Conservation (phyloP, 2,329 filamentous ascomycete species). For the Chrysosporium keratinophilum region DNA sequence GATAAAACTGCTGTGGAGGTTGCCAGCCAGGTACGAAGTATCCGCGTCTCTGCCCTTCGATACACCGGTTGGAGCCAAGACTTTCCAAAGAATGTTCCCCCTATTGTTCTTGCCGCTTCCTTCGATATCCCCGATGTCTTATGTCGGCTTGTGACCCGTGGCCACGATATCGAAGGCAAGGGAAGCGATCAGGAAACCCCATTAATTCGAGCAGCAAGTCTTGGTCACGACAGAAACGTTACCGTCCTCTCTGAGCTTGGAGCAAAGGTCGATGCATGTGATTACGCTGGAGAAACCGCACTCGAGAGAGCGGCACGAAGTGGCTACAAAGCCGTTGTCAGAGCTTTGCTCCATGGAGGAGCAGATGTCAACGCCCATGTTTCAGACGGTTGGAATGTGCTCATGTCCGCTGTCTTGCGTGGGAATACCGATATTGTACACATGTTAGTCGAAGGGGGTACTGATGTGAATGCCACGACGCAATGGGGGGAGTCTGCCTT, state of each 20-base stretch:
- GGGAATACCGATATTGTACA: neutral
- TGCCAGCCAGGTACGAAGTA: neutral
- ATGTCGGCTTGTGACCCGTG: neutral
- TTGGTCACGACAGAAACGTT: neutral
- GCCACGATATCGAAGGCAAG: neutral
- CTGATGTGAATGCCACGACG: neutral
- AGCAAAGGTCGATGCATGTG: neutral
- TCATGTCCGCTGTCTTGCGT: neutral
- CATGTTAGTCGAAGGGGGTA: neutral
- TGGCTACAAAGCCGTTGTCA: neutral
- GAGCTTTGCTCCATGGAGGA: neutral
- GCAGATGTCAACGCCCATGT: neutral
- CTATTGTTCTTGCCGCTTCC: neutral
- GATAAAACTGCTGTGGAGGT: neutral
- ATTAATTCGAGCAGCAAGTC: neutral
- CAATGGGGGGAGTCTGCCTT: neutral
- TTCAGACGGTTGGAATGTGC: neutral
- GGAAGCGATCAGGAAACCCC: neutral
- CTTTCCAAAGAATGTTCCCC: neutral
- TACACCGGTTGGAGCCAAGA: neutral
- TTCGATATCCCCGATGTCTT: neutral
- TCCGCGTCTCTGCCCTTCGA: neutral
- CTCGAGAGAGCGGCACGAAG: neutral
- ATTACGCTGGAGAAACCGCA: neutral
- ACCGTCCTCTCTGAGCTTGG: neutral